Base-by-base conservation (phyloP, 305 asterid genomes). In the Fraxinus ornus region DNA sequence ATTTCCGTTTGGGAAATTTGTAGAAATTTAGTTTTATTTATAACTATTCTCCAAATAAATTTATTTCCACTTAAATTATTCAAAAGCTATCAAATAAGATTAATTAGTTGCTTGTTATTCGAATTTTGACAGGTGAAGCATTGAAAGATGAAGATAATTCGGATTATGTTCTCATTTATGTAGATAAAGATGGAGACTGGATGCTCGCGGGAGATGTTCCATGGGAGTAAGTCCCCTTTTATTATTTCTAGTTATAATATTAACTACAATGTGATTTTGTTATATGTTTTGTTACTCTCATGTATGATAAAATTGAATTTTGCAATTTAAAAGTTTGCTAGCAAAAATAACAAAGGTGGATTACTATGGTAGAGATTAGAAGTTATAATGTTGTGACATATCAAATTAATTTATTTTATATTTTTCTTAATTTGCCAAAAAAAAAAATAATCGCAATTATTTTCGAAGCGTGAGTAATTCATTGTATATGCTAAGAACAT, bases 151-250 rank as follows among this genome's bases (percentile, higher is more conserved):
- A 77, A 32, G 97, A 91, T 60, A 84, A 86, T 49, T 86, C 88
- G 39, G 94, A 92, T 79, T 88, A 82, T 86, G 87, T 88, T 79
- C 93, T 89, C 4, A 92, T 90, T 24, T 92, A 92, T 41, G 93
- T 91, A 83, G 97, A 90, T 87, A 91, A 88, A 85, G 97, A 92
- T 81, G 95, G 93, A 9, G 95, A 92, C 71, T 90, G 94, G 96
- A 90, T 91, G 93, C 94, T 91, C 13, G 86, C 88, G 9, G 96
- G 96, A 73, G 96, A 92, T 79, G 97, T 92, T 15, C 95, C 97
- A 2, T 90, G 94, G 97, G 87, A 80, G 95, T 92, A 89, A 75
- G 90, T 89, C 44, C 35, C 21, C 35, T 26, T 64, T 28, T 12
- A 12, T 0, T 66, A 26, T 2, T 17, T 9, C 15, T 2, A 8